Conservation (phyloP, 2,329 filamentous ascomycete species). For the Sporothrix brunneoviolacea region DNA sequence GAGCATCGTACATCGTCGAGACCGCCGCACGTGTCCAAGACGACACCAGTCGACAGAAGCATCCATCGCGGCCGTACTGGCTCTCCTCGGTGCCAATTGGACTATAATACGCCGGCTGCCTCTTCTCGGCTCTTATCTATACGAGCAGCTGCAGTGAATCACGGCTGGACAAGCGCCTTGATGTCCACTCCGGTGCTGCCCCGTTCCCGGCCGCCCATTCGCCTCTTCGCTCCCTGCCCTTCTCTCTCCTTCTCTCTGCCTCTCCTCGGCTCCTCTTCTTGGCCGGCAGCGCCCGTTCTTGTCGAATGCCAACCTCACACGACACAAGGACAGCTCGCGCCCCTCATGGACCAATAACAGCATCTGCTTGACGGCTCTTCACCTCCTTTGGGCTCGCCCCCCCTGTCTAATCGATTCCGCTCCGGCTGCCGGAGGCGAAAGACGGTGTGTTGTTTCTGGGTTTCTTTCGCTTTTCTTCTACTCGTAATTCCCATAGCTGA, state of each 20-base stretch:
- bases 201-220: background rate
- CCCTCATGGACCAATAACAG: conserved; percentile 1
- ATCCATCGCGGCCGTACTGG: no score
- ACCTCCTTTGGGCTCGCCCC: conserved; percentile 1
- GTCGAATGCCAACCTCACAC: background rate
- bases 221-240: background rate
- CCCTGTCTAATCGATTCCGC: background rate
- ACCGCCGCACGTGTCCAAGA: no score
- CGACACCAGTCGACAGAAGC: no score
- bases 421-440: background rate
- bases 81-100: no score
- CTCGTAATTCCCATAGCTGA: background rate
- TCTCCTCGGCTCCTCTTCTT: background rate
- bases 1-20: no score
- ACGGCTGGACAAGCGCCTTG: background rate
- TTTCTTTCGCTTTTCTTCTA: background rate
- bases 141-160: background rate
- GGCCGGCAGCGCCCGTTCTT: background rate
- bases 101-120: no score
- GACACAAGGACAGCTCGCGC: background rate
- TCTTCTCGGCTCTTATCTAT: no score
- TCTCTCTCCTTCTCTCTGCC: background rate
- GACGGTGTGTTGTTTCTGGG: background rate
- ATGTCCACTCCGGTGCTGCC: background rate
- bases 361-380: background rate